A percentile compares a stretch with the other conserved stretches of the same genome.
Conservation (phyloP, 1,139 yeast genomes). For the Entelexis sorbosivorans region DNA sequence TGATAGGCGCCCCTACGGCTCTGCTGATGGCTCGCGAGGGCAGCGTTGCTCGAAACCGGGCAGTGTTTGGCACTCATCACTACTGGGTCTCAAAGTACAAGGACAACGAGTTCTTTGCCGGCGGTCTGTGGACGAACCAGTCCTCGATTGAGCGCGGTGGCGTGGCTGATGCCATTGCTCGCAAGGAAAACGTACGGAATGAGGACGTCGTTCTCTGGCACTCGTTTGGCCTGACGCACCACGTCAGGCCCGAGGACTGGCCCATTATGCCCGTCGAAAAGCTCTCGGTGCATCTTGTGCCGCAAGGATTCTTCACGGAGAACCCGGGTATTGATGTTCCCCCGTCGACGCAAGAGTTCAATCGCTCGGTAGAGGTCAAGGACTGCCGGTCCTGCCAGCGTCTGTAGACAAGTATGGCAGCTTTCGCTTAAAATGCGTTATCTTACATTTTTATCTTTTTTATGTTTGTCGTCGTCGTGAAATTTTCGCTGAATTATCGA, state of each 20-base stretch:
- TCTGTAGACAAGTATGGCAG: too few relatives aligned
- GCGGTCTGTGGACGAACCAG: constrained; percentile 73
- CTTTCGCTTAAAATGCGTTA: too few relatives aligned
- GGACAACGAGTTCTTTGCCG: constrained; percentile 59
- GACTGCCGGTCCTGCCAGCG: constrained; percentile 29
- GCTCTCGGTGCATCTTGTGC: constrained; percentile 55
- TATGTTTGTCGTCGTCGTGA: too few relatives aligned
- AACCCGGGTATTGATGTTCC: constrained; percentile 82
- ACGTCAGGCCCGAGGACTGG: constrained; percentile 71
- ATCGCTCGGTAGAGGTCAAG: constrained; percentile 48
- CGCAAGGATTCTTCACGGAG: constrained; percentile 65
- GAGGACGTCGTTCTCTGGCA: constrained; percentile 80
- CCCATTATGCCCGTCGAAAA: constrained; percentile 89
- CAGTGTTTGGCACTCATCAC: constrained; percentile 61
- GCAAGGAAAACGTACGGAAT: constrained; percentile 62
- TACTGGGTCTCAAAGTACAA: constrained; percentile 65
- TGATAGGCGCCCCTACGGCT: constrained; percentile 66
- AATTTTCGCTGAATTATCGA: too few relatives aligned
- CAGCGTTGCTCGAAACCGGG: constrained; percentile 55
- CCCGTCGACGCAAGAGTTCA: constrained; percentile 57
- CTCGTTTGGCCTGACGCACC: constrained; percentile 75
- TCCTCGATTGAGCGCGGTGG: constrained; percentile 56
- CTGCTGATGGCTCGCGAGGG: constrained; percentile 55
- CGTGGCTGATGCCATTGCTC: constrained; percentile 51
- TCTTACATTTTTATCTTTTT: too few relatives aligned